Base-by-base conservation (phyloP, 1,284 basidiomycete genomes). In the Meira miltonrushii region DNA sequence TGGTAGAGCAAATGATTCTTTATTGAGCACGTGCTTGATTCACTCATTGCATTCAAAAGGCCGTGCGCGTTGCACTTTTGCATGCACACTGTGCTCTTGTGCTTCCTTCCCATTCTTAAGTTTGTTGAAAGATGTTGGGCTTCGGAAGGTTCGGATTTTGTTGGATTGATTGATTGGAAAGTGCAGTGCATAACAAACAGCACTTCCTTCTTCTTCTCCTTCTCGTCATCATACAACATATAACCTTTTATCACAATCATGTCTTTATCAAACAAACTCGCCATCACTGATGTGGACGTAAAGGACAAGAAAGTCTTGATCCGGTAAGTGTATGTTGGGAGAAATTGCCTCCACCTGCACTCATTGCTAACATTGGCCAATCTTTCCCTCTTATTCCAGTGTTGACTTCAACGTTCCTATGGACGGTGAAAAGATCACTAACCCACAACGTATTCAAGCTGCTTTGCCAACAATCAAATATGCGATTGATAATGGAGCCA, bases 401-500 rank as follows among this genome's bases (percentile, higher is more conserved):
- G 79, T 97, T 73, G 95, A 98, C 85, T 98, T 98, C 83, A 98
- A 98, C 82, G 94, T 98, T 69, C 94, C 94, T 67, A 86, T 90
- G 68, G 82, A 83, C 73, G 82, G 82, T 81, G 84, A 87, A 76
- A 87, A 87, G 79, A 94, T 98, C 83, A 95, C 94, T 57, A 98
- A 97, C 83, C 89, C 92, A 69, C 75, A 78, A 90, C 89, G 94
- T 80, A 95, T 98, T 81, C 88, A 91, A 48, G 94, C 93, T 48
- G 94, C 94, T 40, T 82, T 98, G 59, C 95, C 95, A 44, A 96
- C 94, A 40, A 90, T 98, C 81, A 87, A 90, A 81, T 92, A 94
- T 81, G 92, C 94, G 28, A 83, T 97, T 65, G 87, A 93, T 56
- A 84, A 92, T 69, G 88, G 87, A 64, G 91, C 93, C 64, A 85